phyloP scores from a whole-genome alignment of 192 early-diverging fungal species.

The Coemansia asiatica region DNA sequence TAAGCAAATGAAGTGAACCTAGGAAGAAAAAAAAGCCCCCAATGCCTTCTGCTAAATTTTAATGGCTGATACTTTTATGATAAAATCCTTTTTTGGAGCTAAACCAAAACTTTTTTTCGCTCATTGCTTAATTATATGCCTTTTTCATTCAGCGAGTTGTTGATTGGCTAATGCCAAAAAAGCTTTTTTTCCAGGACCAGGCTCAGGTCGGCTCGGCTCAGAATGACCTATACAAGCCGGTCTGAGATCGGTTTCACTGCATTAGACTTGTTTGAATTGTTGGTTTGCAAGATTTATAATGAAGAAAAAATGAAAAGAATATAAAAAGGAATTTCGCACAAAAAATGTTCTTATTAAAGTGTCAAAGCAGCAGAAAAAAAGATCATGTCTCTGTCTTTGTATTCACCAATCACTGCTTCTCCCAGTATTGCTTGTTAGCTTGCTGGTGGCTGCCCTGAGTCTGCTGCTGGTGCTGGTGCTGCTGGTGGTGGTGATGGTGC shows the following conservation, averaged over 20 bases:
- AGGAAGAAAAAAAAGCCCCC: neutral
- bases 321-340: neutral
- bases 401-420: conserved; percentile 30
- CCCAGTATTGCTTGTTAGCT: conserved; percentile 45
- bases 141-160: neutral
- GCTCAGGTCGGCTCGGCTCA: conserved; percentile 9
- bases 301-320: neutral
- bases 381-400: neutral
- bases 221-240: neutral
- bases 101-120: neutral
- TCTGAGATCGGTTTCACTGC: no score
- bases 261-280: neutral
- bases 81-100: neutral
- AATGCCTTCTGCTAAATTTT: neutral
- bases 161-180: neutral
- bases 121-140: neutral
- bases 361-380: neutral
- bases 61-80: neutral
- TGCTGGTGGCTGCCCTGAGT: conserved; percentile 1
- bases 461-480: conserved; percentile 9
- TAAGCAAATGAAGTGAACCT: neutral
- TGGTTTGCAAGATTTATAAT: neutral
- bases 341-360: neutral
- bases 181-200: neutral
- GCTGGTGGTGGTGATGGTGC: conserved; percentile 23